These are phyloP conservation scores for Ceratobasidium sp. DNA, from an alignment of 1,284 basidiomycete genomes.

Conservation along the genomic window DNA sequence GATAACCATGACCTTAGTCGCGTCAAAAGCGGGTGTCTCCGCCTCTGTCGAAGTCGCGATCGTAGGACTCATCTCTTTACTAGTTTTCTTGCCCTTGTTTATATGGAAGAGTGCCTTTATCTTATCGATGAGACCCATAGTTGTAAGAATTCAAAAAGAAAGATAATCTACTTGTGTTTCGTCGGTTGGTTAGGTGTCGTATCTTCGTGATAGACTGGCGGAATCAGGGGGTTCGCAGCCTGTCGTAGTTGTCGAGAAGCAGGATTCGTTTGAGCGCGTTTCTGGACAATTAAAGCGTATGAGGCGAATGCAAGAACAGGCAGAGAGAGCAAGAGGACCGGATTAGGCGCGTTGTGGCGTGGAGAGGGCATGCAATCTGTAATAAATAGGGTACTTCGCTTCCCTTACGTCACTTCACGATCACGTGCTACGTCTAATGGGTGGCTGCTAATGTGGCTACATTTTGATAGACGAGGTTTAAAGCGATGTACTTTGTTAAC, in stretches of 20 bases:
- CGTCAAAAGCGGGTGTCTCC: conserved; percentile 68
- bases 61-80: conserved; percentile 15
- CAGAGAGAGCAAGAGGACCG: conserved; percentile 71
- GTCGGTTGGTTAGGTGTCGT: conserved; percentile 6
- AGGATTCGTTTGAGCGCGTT: conserved; percentile 70
- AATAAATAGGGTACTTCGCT: conserved; percentile 1
- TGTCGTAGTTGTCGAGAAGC: conserved; percentile 74
- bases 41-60: conserved; percentile 39
- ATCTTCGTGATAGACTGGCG: conserved; percentile 65
- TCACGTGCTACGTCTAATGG: conserved; percentile 18
- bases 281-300: conserved; percentile 70
- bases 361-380: conserved; percentile 59
- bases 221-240: conserved; percentile 74
- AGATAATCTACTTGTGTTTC: neutral
- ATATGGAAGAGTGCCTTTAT: conserved; percentile 65
- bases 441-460: conserved; percentile 29
- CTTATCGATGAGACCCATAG: conserved; percentile 67
- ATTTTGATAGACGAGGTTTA: neutral
- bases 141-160: conserved; percentile 52
- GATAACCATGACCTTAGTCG: conserved; percentile 85
- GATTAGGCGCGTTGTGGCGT: conserved; percentile 71
- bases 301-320: conserved; percentile 69
- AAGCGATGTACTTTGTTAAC: neutral
- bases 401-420: conserved; percentile 26
- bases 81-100: conserved; percentile 39